Conservation (phyloP, 2,329 filamentous ascomycete genomes). For the Phialophora expanda region DNA sequence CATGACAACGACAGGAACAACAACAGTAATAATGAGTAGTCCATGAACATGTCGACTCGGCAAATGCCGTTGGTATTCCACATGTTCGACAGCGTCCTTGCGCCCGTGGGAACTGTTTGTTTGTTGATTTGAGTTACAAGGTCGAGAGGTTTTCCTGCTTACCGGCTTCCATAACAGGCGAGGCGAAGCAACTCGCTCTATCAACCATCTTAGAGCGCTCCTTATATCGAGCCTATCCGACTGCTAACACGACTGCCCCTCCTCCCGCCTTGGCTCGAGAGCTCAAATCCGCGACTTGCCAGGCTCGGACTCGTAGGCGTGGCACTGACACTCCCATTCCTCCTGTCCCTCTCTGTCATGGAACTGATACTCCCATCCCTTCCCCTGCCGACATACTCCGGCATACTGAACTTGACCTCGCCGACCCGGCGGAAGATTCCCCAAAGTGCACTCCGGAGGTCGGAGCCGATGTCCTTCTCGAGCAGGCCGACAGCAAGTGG, state of each 20-base stretch:
- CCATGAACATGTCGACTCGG: background rate
- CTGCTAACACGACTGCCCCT: conserved; percentile 29
- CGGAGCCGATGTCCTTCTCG: conserved; percentile 76
- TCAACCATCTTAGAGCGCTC: background rate
- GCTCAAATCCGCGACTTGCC: conserved; percentile 20
- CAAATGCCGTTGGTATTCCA: background rate
- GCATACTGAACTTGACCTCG: conserved; percentile 67
- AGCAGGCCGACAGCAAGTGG: conserved; percentile 83
- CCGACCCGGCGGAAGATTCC: conserved; percentile 80
- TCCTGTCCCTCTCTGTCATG: conserved; percentile 5
- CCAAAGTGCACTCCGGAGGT: conserved; percentile 79
- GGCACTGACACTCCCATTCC: conserved; percentile 32
- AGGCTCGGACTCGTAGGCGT: conserved; percentile 29
- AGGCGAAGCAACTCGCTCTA: background rate
- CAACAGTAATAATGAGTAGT: background rate
- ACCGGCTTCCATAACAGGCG: background rate
- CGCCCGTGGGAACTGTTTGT: background rate
- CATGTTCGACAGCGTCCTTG: background rate
- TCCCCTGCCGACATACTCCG: conserved; percentile 38
- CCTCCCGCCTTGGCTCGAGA: conserved; percentile 16
- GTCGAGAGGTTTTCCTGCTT: background rate
- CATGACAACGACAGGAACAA: background rate
- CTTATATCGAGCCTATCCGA: conserved; percentile 5
- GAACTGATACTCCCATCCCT: conserved; percentile 36
- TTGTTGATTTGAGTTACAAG: background rate